Evolutionary conservation across 2,329 filamentous ascomycete genomes (phyloP).

Genomic region (Parastagonospora nodorum): DNA sequence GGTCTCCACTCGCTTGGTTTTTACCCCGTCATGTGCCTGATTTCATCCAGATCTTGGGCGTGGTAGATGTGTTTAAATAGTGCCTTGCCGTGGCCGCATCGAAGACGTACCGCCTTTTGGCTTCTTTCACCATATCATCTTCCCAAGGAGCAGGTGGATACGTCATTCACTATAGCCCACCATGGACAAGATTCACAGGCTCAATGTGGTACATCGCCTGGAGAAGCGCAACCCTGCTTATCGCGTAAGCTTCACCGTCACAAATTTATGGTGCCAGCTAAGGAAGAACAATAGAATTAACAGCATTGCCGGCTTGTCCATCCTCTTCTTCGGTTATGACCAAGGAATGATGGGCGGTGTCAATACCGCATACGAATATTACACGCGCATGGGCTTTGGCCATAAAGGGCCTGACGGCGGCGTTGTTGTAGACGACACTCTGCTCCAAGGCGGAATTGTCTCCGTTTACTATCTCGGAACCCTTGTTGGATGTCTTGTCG

Average conservation of each 20-base stretch:
- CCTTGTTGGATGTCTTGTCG: constrained; percentile 29
- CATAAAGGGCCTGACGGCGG: constrained; percentile 30
- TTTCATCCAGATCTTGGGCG: neutral
- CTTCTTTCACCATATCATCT: neutral
- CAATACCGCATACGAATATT: constrained; percentile 39
- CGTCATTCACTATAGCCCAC: constrained; percentile 1
- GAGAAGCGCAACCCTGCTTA: constrained; percentile 36
- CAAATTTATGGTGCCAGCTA: too few species aligned
- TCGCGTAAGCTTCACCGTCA: constrained; percentile 12
- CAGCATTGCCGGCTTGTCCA: constrained; percentile 36
- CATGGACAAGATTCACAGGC: constrained; percentile 34
- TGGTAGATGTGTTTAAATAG: neutral
- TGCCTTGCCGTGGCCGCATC: neutral
- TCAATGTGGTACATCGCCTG: constrained; percentile 29
- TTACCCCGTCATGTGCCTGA: neutral
- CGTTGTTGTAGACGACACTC: constrained; percentile 27
- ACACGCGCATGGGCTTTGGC: constrained; percentile 37
- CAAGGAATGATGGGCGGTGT: constrained; percentile 43
- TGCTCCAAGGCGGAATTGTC: constrained; percentile 42
- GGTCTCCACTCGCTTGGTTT: neutral
- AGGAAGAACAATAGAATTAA: constrained; percentile 22
- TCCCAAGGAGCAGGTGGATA: neutral
- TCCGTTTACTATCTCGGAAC: constrained; percentile 40
- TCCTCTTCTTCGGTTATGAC: constrained; percentile 42
- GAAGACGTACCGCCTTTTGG: neutral